Evolutionary conservation across 83 land plant species (phyloP).

Genomic region (Picea abies): DNA sequence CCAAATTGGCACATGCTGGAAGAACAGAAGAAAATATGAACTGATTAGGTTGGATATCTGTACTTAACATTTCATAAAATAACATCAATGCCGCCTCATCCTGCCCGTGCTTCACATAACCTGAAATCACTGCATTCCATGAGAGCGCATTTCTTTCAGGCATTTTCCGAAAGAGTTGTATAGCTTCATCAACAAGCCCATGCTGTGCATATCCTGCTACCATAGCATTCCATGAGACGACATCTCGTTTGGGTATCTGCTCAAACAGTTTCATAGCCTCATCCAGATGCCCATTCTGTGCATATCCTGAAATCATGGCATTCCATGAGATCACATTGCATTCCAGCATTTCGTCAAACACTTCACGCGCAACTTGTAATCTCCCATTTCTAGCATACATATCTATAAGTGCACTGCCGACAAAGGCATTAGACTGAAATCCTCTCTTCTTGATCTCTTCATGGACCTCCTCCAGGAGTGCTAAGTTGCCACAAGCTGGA

Average conservation of each 20-base stretch:
- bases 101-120: slow-evolving; percentile 39
- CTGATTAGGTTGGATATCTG: slow-evolving; percentile 34
- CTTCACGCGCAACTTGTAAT: slow-evolving; percentile 18
- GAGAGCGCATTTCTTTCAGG: slow-evolving; percentile 33
- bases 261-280: slow-evolving; percentile 34
- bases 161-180: slow-evolving; percentile 29
- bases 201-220: slow-evolving; percentile 30
- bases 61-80: slow-evolving; percentile 30
- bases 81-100: slow-evolving; percentile 38
- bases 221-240: slow-evolving; percentile 12
- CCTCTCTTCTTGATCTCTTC: slow-evolving; percentile 12
- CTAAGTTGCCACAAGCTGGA: slow-evolving; percentile 43
- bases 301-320: slow-evolving; percentile 28
- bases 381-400: slow-evolving; percentile 53
- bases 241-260: slow-evolving; percentile 26
- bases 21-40: slow-evolving; percentile 40
- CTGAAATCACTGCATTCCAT: slow-evolving; percentile 62
- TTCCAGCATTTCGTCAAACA: slow-evolving; percentile 25
- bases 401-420: slow-evolving; percentile 45
- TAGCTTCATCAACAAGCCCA: slow-evolving; percentile 12
- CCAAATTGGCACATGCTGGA: slow-evolving; percentile 43
- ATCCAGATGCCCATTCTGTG: slow-evolving; percentile 35
- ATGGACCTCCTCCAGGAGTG: slow-evolving; percentile 36
- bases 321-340: slow-evolving; percentile 54
- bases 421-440: slow-evolving; percentile 16